Base-by-base conservation (phyloP, 345 rosid species). In the Durio zibethinus region DNA sequence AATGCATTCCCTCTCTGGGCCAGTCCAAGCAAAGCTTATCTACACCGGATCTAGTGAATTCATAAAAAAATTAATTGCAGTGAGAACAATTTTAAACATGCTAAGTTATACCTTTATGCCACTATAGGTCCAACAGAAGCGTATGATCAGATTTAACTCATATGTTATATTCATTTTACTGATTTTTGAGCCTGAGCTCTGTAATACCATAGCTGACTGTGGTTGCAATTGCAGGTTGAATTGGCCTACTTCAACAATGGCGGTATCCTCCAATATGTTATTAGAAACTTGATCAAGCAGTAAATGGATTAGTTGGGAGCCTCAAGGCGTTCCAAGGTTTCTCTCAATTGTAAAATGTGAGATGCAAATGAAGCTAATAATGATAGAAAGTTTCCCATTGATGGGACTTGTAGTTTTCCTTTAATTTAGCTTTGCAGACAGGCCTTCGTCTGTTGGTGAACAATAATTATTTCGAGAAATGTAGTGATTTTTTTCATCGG, bases 211-310 rank as follows among this genome's bases (percentile, higher is more conserved):
- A 12, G 40, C 20, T 78, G 33, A 25, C 11, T 54, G 7, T 72
- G 71, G 72, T 57, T 4, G 2, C 14, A 53, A 43, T 77, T 84
- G 75, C 83, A 95, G 98, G 99, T 95, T 84, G 99, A 95, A 72
- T 85, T 93, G 92, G 93, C 78, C 0, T 95, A 95, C 80, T 95
- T 90, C 86, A 83, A 89, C 78, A 84, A 93, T 25, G 99, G 98
- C 79, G 98, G 99, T 18, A 95, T 95, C 16, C 94, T 95, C 83
- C 99, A 97, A 4, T 95, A 90, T 45, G 98, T 86, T 15, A 95
- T 95, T 67, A 86, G 99, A 77, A 93, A 88, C 86, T 86, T 95
- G 82, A 89, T 75, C 83, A 87, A 85, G 83, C 87, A 87, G 73
- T 91, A 76, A 74, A 42, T 35, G 64, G 50, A 20, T 20, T 29